Evolutionary conservation across 306 rosid genomes (phyloP), one percentile per base, ranked within the genome.

Genomic region (Alnus rubra): DNA sequence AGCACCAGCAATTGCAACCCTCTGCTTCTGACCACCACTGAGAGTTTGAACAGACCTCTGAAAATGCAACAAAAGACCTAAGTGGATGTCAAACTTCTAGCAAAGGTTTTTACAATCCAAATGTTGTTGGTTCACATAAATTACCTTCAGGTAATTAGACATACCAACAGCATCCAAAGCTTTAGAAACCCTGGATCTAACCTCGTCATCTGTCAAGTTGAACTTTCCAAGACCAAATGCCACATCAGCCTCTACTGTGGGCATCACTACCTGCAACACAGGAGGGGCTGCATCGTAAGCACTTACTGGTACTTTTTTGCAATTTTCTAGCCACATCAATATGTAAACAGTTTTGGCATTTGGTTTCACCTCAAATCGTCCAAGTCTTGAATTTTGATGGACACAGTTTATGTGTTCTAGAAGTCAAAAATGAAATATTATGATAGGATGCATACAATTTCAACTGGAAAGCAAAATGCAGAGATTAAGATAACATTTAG

Each of bases 1-100:
- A 87, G 96, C 96, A 83, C 96, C 96, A 14, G 97, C 97, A 74
- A 91, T 91, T 79, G 96, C 97, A 74, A 93, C 91, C 82, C 97
- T 91, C 82, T 93, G 96, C 81, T 93, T 93, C 89, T 93, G 97
- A 82, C 97, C 96, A 59, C 97, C 96, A 73, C 97, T 93, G 18
- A 93, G 89, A 58, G 94, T 89, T 85, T 93, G 97, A 74, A 91
- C 96, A 67, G 97, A 89, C 86, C 97, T 85, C 97, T 93, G 83
- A 79, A 35, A 60, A 84, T 75, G 72, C 60, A 79, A 76, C 51
- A 78, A 54, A 79, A 76, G 56, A 67, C 37, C 78, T 68, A 51
- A 52, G 62, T 74, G 62, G 72, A 42, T 18, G 72, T 42, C 31
- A 42, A 68, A 18, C 72, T 18, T 9, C 51, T 39, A 39, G 50